These are phyloP conservation scores for Hypoxylon sp. DNA, from an alignment of 2,329 filamentous ascomycete species.

Conservation along the genomic window DNA sequence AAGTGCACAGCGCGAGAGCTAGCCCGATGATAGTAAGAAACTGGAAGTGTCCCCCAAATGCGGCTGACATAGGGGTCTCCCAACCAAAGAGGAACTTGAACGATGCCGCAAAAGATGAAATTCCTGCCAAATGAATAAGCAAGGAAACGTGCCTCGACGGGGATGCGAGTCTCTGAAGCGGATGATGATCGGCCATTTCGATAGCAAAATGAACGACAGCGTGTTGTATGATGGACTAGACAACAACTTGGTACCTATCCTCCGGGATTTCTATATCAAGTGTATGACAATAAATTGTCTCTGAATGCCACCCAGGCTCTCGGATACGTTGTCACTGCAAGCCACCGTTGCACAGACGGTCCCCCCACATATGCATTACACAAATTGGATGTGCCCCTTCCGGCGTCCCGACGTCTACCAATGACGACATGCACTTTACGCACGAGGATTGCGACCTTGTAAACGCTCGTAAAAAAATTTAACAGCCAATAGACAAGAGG, in stretches of 20 bases:
- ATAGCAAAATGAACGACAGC: slow-evolving; percentile 3
- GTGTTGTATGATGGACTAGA: background rate
- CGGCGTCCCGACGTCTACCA: slow-evolving; percentile 6
- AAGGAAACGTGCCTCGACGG: slow-evolving; percentile 76
- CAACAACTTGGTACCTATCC: background rate
- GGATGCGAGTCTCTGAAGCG: slow-evolving; percentile 75
- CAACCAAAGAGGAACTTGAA: slow-evolving; percentile 67
- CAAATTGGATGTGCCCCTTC: slow-evolving; percentile 1
- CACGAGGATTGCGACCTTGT: slow-evolving; percentile 11
- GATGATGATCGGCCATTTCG: slow-evolving; percentile 69
- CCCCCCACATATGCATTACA: slow-evolving; percentile 3
- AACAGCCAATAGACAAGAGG: background rate
- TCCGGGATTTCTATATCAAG: background rate
- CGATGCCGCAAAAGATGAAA: slow-evolving; percentile 67
- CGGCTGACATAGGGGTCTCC: slow-evolving; percentile 67
- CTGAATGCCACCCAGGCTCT: slow-evolving; percentile 4
- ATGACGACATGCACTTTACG: slow-evolving; percentile 23
- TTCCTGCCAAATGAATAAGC: slow-evolving; percentile 70
- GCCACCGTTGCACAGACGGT: slow-evolving; percentile 1
- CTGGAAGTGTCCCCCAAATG: slow-evolving; percentile 78
- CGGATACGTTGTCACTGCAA: slow-evolving; percentile 13
- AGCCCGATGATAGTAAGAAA: slow-evolving; percentile 83
- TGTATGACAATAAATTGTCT: slow-evolving; percentile 1
- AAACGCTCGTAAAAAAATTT: background rate
- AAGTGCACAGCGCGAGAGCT: slow-evolving; percentile 71